Evolutionary conservation across 495 filamentous ascomycete species (phyloP), one percentile per base, ranked within the genome.

Genomic region (Penicillium taxi): DNA sequence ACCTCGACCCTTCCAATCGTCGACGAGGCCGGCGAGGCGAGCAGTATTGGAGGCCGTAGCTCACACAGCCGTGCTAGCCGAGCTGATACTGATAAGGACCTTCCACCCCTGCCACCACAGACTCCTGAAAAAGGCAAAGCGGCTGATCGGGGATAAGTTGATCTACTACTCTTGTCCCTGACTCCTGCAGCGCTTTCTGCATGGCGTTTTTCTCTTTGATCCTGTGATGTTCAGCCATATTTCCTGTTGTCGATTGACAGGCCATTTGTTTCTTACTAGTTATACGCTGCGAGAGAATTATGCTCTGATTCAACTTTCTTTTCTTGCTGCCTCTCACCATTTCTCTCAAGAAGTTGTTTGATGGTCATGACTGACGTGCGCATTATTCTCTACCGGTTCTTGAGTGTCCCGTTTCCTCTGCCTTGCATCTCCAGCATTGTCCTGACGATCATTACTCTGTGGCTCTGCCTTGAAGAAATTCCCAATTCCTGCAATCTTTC

Each of bases 1-100:
- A 70, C 81, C 19, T 63, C 58, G n/a, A 80, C 84, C 16, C 61
- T 98, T n/a, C 91, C 91, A 1, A 81, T 96, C 32, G 86, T 98
- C 6, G 87, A 95, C 37, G 91, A 98, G 65, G 82, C 81, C 17
- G 83, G 80, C 9, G 91, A 96, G 59, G 82, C 76, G 12, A 75
- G 73, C 3, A 89, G 83, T 37, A 77, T 80, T 13, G 77, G 80
- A 3, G 74, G 76, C 29, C 58, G 61, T 12, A 66, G 61, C 37
- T 55, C 56, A 42, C 56, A 60, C 37, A 65, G 61, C 41, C 56
- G 54, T 39, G 45, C 56, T 21, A 55, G 58, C 9, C 53, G 41
- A 22, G 47, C 56, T 9, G 43, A 39, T 14, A 30, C 44, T 26
- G n/a, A 77, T 21, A 78, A 80, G 52, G 71, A 68, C 5, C 42